A percentile compares a stretch with the other conserved stretches of the same genome.
Evolutionary conservation across 2,329 filamentous ascomycete species (phyloP).

Genomic region (Xylaria sp.): DNA sequence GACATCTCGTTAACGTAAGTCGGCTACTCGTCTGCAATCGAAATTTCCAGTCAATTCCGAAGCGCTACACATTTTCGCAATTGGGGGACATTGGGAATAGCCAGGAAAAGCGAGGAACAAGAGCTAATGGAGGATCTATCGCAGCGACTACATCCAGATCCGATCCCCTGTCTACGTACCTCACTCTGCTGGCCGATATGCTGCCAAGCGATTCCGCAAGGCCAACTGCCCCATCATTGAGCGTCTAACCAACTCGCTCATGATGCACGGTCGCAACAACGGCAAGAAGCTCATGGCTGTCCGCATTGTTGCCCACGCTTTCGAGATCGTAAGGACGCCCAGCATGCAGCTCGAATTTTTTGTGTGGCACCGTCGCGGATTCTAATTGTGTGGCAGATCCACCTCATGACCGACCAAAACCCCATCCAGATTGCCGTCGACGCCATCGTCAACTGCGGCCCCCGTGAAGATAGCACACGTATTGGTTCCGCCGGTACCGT

Average conservation of each 20-base stretch:
- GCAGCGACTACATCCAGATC: conserved; percentile 99
- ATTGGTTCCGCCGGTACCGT: conserved; percentile 99
- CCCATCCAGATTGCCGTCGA: conserved; percentile 99
- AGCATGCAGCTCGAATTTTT: conserved; percentile 16
- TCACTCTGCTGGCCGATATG: conserved; percentile 98
- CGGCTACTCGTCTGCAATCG: conserved; percentile 44
- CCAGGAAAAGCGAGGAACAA: conserved; percentile 29
- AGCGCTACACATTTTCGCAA: conserved; percentile 27
- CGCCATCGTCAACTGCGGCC: conserved; percentile 99
- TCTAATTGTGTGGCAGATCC: conserved; percentile 73
- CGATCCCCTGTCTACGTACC: conserved; percentile 98
- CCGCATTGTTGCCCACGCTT: conserved; percentile 97
- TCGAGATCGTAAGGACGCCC: conserved; percentile 90
- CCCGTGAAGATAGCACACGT: conserved; percentile 99
- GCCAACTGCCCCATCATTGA: conserved; percentile 99
- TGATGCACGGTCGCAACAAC: conserved; percentile 99
- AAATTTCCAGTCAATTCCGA: conserved; percentile 37
- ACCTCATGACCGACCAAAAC: conserved; percentile 99
- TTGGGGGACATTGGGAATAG: conserved; percentile 11
- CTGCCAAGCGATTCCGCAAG: conserved; percentile 99
- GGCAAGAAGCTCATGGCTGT: conserved; percentile 99
- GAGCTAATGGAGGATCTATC: conserved; percentile 52
- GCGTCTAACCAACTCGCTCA: conserved; percentile 99
- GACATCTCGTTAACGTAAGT: conserved; percentile 99
- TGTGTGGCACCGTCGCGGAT: conserved; percentile 9